Evolutionary conservation across 345 rosid genomes (phyloP).

Genomic region (Dipteronia dyeriana): DNA sequence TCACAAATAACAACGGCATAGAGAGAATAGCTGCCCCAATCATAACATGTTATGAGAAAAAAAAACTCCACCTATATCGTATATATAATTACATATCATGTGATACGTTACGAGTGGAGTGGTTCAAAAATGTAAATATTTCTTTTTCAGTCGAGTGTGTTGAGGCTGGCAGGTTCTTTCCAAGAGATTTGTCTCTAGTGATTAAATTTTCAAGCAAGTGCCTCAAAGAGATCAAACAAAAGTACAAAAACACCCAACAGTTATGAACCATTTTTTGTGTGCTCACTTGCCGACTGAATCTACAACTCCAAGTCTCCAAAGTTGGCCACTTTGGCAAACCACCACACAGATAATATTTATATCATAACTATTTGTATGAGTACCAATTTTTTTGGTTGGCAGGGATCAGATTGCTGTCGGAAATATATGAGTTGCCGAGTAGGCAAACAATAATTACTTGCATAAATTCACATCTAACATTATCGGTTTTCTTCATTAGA

Average conservation of each 20-base stretch:
- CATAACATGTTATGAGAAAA: no score
- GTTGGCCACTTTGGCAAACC: neutral
- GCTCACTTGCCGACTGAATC: slow-evolving; percentile 3
- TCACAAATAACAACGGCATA: no score
- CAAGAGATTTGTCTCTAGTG: neutral
- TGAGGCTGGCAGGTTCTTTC: neutral
- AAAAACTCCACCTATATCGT: no score
- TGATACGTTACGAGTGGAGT: no score
- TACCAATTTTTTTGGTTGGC: no score
- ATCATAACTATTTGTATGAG: neutral
- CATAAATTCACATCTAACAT: neutral
- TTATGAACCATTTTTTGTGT: neutral
- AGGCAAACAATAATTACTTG: neutral
- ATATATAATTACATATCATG: no score
- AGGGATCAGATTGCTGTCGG: neutral
- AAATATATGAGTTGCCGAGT: neutral
- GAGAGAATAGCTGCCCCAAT: no score
- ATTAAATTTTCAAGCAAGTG: neutral
- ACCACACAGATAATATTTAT: neutral
- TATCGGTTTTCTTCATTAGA: no score
- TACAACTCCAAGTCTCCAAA: neutral
- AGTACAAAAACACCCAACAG: no score
- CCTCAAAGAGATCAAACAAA: no score
- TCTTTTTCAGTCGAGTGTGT: neutral
- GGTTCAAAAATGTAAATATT: no score